A percentile compares a stretch with the other conserved stretches of the same genome.
Evolutionary conservation across 768 basidiomycete species (phyloP).

Genomic region (Leccinum uliginosum): DNA sequence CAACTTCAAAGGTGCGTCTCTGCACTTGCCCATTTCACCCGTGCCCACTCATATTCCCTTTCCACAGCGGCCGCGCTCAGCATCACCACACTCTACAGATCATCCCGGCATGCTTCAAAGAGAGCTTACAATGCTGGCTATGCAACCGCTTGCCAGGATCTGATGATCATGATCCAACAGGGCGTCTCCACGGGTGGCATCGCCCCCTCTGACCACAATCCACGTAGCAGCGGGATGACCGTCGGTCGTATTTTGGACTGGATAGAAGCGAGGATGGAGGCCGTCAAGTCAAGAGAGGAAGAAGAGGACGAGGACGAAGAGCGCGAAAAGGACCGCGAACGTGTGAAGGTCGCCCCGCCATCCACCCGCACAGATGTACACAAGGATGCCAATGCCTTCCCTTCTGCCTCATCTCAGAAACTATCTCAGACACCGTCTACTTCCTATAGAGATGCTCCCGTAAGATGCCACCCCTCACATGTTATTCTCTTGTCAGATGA

Average conservation of each 20-base stretch:
- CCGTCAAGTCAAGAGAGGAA: conserved; percentile 67
- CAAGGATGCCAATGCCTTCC: conserved; percentile 18
- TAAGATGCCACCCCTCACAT: conserved; percentile 23
- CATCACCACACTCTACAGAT: conserved; percentile 81
- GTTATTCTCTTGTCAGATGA: not conserved
- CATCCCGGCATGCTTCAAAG: conserved; percentile 72
- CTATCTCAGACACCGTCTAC: conserved; percentile 12
- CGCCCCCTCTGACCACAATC: conserved; percentile 37
- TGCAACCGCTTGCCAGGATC: conserved; percentile 72
- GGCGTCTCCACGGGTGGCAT: conserved; percentile 64
- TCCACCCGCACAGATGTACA: conserved; percentile 15
- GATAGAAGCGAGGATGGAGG: conserved; percentile 78
- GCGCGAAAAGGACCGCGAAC: conserved; percentile 50
- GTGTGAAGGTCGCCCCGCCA: conserved; percentile 28
- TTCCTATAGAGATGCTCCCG: conserved; percentile 23
- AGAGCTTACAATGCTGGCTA: conserved; percentile 80
- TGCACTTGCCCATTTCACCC: not conserved
- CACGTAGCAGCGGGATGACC: conserved; percentile 58
- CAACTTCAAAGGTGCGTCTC: conserved; percentile 67
- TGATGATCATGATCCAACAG: conserved; percentile 78
- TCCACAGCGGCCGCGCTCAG: conserved; percentile 71
- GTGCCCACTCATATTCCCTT: conserved; percentile 19
- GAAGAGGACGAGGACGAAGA: conserved; percentile 84
- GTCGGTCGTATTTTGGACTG: conserved; percentile 82
- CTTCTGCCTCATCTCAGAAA: conserved; percentile 17